Percentiles rank a stretch among this genome's conserved stretches.
phyloP scores from a whole-genome alignment of 768 basidiomycete genomes.

The Auriscalpium orientale region DNA sequence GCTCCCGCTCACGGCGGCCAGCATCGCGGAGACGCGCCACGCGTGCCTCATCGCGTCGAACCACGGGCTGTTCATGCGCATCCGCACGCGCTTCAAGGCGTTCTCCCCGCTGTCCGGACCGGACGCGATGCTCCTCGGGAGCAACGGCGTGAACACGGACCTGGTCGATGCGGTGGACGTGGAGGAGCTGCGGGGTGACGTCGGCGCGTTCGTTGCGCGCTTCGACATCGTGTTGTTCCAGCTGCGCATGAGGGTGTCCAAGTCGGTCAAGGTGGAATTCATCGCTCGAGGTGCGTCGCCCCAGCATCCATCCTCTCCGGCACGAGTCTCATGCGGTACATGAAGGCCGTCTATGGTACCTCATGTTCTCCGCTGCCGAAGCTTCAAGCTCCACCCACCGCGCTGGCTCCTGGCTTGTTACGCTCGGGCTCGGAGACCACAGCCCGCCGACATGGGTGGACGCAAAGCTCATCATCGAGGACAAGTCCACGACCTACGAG shows the following conservation, averaged over 20 bases:
- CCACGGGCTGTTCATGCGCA: conserved; percentile 50
- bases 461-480: conserved; percentile 39
- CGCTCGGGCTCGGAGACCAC: conserved; percentile 43
- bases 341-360: conserved; percentile 50
- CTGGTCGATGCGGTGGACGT: conserved; percentile 50
- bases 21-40: conserved; percentile 41
- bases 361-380: conserved; percentile 31
- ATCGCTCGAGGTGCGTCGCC: conserved; percentile 43
- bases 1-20: conserved; percentile 29
- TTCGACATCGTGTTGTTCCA: conserved; percentile 55
- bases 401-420: conserved; percentile 30
- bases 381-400: conserved; percentile 7
- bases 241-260: conserved; percentile 60
- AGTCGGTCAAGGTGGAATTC: conserved; percentile 50
- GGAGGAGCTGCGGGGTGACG: conserved; percentile 29
- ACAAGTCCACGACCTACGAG: conserved; percentile 16
- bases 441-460: conserved; percentile 55
- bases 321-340: background rate
- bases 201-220: conserved; percentile 44
- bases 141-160: conserved; percentile 10
- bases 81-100: conserved; percentile 38
- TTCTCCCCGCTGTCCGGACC: conserved; percentile 44
- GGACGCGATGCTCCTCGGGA: conserved; percentile 37
- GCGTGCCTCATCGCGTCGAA: conserved; percentile 61
- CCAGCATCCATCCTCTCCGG: background rate